These are phyloP conservation scores for Colletotrichum simmondsii DNA, from an alignment of 2,329 filamentous ascomycete genomes.

Conservation along the genomic window DNA sequence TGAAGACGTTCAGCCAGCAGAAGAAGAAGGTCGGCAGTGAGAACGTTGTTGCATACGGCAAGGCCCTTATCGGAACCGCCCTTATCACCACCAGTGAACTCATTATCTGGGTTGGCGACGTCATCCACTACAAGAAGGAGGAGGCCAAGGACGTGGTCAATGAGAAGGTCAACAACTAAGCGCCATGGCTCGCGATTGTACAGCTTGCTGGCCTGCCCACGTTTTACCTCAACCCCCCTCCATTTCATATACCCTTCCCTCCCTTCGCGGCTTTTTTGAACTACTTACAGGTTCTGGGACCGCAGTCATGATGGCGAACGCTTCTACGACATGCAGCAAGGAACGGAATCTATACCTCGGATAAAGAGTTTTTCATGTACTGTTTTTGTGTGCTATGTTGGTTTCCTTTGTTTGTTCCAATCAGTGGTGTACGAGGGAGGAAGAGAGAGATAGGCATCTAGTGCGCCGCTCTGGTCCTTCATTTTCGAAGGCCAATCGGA, in stretches of 20 bases:
- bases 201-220: neutral
- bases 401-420: constrained; percentile 27
- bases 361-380: constrained; percentile 22
- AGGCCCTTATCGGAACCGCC: constrained; percentile 75
- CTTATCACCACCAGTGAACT: constrained; percentile 75
- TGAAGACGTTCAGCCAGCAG: constrained; percentile 67
- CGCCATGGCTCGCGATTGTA: constrained; percentile 4
- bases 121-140: constrained; percentile 71
- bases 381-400: neutral
- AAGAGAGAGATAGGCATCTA: neutral
- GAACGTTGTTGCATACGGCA: constrained; percentile 73
- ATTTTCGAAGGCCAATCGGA: neutral
- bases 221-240: neutral
- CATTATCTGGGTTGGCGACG: constrained; percentile 68
- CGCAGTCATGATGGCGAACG: constrained; percentile 28
- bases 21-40: constrained; percentile 73
- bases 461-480: neutral
- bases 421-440: constrained; percentile 13
- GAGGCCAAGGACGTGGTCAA: constrained; percentile 66
- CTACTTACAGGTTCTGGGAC: constrained; percentile 5
- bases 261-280: constrained; percentile 5
- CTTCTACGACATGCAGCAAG: constrained; percentile 34
- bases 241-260: constrained; percentile 29
- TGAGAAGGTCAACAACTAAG: constrained; percentile 61
- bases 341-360: constrained; percentile 32